Evolutionary conservation across 352 stramenopile genomes (phyloP).

Genomic region (Pythium periplocum): DNA sequence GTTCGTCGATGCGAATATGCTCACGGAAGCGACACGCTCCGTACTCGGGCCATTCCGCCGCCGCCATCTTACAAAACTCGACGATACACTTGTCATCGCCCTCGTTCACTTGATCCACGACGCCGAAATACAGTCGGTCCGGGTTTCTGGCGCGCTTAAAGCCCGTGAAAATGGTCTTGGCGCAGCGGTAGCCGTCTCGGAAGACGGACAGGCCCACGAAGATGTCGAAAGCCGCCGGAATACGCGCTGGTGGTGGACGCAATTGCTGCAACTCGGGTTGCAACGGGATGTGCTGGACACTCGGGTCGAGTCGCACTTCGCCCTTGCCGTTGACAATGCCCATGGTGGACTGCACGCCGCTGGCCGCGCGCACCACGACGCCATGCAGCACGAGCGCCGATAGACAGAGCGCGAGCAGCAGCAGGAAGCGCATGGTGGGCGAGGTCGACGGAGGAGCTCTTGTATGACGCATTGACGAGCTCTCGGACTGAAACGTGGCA

Average conservation of each 20-base stretch:
- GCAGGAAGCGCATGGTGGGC: background rate
- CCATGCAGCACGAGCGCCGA: background rate
- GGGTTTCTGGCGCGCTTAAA: conserved; percentile 66
- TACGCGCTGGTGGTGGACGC: conserved; percentile 40
- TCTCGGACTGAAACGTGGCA: too few species aligned
- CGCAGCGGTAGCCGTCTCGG: conserved; percentile 73
- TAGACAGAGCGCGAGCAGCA: background rate
- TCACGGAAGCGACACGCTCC: conserved; percentile 61
- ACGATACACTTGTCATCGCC: conserved; percentile 66
- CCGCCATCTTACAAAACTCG: conserved; percentile 76
- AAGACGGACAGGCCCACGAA: conserved; percentile 81
- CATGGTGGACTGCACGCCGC: background rate
- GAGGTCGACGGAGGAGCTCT: too few species aligned
- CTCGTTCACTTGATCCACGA: conserved; percentile 79
- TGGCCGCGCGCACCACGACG: background rate
- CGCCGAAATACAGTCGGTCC: conserved; percentile 69
- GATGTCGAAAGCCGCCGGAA: conserved; percentile 38
- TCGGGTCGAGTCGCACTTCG: conserved; percentile 31
- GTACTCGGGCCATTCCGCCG: conserved; percentile 53
- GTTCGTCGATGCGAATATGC: conserved; percentile 71
- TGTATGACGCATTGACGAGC: too few species aligned
- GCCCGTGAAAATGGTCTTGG: conserved; percentile 76
- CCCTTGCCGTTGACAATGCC: conserved; percentile 1
- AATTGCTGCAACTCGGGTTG: conserved; percentile 22
- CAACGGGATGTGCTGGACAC: conserved; percentile 62